Evolutionary conservation across 1,284 basidiomycete species (phyloP).

Genomic region (Rugosomyces carneus): DNA sequence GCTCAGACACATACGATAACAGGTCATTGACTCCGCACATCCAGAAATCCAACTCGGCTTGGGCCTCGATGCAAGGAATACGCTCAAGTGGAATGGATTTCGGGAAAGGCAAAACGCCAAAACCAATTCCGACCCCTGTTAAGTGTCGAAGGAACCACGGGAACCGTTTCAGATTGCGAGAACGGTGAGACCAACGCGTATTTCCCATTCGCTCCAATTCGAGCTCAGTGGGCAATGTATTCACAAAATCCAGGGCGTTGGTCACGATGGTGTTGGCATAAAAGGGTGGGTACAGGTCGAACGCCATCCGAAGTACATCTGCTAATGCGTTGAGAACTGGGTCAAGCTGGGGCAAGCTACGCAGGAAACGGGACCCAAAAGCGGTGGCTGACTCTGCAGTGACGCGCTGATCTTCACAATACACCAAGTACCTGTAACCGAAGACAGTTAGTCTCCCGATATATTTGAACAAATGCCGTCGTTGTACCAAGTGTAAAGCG

Average conservation of each 20-base stretch:
- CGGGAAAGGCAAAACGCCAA: slow-evolving; percentile 5
- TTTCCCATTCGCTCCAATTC: neutral
- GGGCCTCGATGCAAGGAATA: no score
- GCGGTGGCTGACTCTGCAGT: neutral
- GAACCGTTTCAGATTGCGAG: no score
- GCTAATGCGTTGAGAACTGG: slow-evolving; percentile 9
- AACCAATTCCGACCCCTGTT: neutral
- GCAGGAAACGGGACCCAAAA: slow-evolving; percentile 8
- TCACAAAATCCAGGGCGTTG: slow-evolving; percentile 7
- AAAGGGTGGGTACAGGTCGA: slow-evolving; percentile 1
- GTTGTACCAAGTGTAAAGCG: slow-evolving; percentile 7
- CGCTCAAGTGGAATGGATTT: slow-evolving; percentile 5
- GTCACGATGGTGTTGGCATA: slow-evolving; percentile 5
- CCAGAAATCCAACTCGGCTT: slow-evolving; percentile 7
- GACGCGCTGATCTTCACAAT: no score
- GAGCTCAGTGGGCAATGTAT: slow-evolving; percentile 1
- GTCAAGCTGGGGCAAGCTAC: slow-evolving; percentile 8
- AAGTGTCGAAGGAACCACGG: slow-evolving; percentile 4
- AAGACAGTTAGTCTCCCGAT: no score
- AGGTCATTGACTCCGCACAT: neutral
- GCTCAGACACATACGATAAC: neutral
- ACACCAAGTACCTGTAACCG: slow-evolving; percentile 19
- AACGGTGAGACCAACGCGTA: neutral
- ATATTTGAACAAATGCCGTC: neutral
- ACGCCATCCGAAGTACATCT: neutral